These are phyloP conservation scores for Candida krabiensis DNA, from an alignment of 805 yeast genomes.

Conservation along the genomic window DNA sequence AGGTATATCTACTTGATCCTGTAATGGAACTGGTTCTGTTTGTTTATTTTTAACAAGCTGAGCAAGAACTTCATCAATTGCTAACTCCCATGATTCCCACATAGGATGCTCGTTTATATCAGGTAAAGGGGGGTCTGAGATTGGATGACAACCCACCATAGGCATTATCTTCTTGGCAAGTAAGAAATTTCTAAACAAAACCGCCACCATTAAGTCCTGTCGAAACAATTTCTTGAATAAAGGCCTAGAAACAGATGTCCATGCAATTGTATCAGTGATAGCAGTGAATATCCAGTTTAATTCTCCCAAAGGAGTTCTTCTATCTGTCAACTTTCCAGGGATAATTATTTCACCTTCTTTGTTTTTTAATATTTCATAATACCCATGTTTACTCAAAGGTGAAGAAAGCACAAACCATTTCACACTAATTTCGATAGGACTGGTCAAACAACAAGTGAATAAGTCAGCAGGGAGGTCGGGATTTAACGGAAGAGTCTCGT, in stretches of 20 bases:
- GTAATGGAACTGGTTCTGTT: constrained; percentile 21
- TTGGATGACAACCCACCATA: constrained; percentile 87
- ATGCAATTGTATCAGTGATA: constrained; percentile 95
- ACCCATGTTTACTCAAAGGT: constrained; percentile 53
- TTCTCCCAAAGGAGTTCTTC: constrained; percentile 95
- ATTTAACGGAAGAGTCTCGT: constrained; percentile 86
- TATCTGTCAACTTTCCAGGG: constrained; percentile 89
- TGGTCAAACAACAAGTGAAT: constrained; percentile 91
- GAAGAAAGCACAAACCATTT: constrained; percentile 89
- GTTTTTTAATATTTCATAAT: constrained; percentile 48
- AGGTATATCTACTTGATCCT: constrained; percentile 29
- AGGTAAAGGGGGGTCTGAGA: constrained; percentile 91
- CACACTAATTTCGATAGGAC: constrained; percentile 93
- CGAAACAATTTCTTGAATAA: constrained; percentile 87
- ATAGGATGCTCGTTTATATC: constrained; percentile 81
- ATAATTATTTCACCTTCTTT: constrained; percentile 61
- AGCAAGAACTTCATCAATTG: constrained; percentile 88
- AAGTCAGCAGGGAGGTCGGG: constrained; percentile 95
- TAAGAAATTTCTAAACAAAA: constrained; percentile 87
- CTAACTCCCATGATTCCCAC: constrained; percentile 99
- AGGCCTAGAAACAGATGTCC: constrained; percentile 88
- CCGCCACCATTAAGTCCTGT: constrained; percentile 96
- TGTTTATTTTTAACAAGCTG: constrained; percentile 52
- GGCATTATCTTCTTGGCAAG: constrained; percentile 95
- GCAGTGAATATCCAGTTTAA: constrained; percentile 98